Evolutionary conservation across 768 basidiomycete genomes (phyloP), one percentile per base, ranked within the genome.

Genomic region (Candolleomyces aberdarensis): DNA sequence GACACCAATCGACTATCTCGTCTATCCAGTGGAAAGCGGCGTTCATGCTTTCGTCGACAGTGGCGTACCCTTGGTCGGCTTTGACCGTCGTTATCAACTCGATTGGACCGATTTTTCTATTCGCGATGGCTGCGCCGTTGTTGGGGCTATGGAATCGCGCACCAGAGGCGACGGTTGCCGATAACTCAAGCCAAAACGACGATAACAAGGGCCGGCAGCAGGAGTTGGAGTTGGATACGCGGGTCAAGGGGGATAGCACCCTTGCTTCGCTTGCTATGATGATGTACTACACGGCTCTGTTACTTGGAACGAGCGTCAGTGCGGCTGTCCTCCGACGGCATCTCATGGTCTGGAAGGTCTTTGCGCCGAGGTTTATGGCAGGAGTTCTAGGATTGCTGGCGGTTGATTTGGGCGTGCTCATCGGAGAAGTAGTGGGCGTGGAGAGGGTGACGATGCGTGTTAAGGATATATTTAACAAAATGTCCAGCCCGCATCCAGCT

Each of bases 271-370:
- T 94, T 2, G 86, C 84, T 0, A 74, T 88, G n/a, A 83, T 87
- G 80, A 72, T 85, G 3, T 95, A 95, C 68, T 90, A 88, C 70
- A 73, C 81, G 6, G 67, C 76, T 5, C 68, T 95, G 22, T 72
- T 93, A 1, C 67, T 95, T 4, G 88, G 90, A 4, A 83, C 86
- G 15, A 88, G 92, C 3, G 72, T 85, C 6, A 86, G 86, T 59
- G 87, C 92, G 0, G 90, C 93, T 8, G 83, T 86, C 66, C 74
- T 96, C 56, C 74, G 94, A 64, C 72, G 94, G 49, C 95, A 98
- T 71, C 72, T 97, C 64, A 97, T 97, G 95, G 95, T 98, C 22
- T 99, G 97, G 97, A 98, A 98, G 75, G 88, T 98, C 3, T 99
- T 98, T 68, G 96, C 96, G 41, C 97, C 97, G 63, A 76, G 96